These are phyloP conservation scores for Leptographium flavum DNA, from an alignment of 2,329 filamentous ascomycete species.

Conservation along the genomic window DNA sequence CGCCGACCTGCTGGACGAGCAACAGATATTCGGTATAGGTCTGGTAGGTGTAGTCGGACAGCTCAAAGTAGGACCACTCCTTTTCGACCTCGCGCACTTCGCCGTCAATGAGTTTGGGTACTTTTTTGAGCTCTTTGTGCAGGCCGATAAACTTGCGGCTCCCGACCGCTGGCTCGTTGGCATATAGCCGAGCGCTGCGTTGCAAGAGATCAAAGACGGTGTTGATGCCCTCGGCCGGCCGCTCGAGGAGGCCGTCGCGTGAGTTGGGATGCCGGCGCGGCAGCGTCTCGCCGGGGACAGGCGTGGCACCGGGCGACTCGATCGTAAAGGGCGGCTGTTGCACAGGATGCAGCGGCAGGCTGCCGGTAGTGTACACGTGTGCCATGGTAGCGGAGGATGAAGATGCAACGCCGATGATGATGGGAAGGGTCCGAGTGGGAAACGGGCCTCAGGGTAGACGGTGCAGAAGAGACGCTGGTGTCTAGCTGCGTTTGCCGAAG, in stretches of 20 bases:
- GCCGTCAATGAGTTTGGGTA: constrained; percentile 79
- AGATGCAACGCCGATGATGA: background rate
- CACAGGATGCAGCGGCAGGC: constrained; percentile 40
- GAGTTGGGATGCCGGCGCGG: constrained; percentile 61
- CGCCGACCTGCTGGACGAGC: constrained; percentile 52
- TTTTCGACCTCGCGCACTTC: constrained; percentile 70
- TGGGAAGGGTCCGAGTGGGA: background rate
- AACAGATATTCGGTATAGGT: constrained; percentile 70
- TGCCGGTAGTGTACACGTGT: constrained; percentile 16
- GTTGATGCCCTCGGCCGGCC: constrained; percentile 52
- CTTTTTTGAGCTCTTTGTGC: constrained; percentile 75
- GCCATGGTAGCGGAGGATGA: background rate
- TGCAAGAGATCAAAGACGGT: constrained; percentile 71
- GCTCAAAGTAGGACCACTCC: constrained; percentile 83
- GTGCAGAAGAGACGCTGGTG: background rate
- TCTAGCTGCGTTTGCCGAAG: background rate
- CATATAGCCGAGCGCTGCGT: constrained; percentile 48
- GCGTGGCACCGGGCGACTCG: constrained; percentile 53
- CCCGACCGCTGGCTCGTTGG: constrained; percentile 52
- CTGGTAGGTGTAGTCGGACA: constrained; percentile 61
- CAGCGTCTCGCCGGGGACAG: constrained; percentile 68
- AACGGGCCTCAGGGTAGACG: background rate
- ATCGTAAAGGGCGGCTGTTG: constrained; percentile 63
- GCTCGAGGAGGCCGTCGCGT: constrained; percentile 54
- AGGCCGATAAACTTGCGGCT: constrained; percentile 59